phyloP scores from a whole-genome alignment of 2,329 filamentous ascomycete genomes.

The Pseudogymnoascus sp. region DNA sequence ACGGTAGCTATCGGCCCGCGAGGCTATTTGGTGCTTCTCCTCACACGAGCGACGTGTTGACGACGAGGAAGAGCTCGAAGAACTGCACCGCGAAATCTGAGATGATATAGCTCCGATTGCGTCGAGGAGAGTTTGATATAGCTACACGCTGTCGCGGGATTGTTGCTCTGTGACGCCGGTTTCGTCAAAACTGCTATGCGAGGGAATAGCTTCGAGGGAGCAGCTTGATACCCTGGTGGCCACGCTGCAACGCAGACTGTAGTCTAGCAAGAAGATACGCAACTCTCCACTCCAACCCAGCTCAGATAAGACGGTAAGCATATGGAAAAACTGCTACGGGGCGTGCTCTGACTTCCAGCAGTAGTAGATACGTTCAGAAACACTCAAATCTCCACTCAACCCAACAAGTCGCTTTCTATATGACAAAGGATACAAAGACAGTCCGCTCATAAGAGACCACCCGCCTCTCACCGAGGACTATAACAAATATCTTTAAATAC shows the following conservation, averaged over 20 bases:
- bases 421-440: not conserved
- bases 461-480: not conserved
- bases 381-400: not conserved
- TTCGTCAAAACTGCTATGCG: not conserved
- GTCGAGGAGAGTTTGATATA: not conserved
- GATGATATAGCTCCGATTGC: not conserved
- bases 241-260: not conserved
- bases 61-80: not conserved
- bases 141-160: not conserved
- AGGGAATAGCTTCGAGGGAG: not conserved
- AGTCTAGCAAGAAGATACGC: not conserved
- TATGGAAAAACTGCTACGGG: not conserved
- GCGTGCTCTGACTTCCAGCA: not conserved
- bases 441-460: not conserved
- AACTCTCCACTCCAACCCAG: not conserved
- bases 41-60: not conserved
- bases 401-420: slow-evolving; percentile 1
- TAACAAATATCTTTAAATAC: not conserved
- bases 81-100: not conserved
- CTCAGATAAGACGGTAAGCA: not conserved
- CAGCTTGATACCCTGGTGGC: not conserved
- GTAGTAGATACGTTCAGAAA: not conserved
- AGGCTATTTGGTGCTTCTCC: not conserved
- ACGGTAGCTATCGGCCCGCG: slow-evolving; percentile 5
- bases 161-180: not conserved